These are phyloP conservation scores for Solanum sitiens DNA, from an alignment of 257 asterid species.

Conservation along the genomic window DNA sequence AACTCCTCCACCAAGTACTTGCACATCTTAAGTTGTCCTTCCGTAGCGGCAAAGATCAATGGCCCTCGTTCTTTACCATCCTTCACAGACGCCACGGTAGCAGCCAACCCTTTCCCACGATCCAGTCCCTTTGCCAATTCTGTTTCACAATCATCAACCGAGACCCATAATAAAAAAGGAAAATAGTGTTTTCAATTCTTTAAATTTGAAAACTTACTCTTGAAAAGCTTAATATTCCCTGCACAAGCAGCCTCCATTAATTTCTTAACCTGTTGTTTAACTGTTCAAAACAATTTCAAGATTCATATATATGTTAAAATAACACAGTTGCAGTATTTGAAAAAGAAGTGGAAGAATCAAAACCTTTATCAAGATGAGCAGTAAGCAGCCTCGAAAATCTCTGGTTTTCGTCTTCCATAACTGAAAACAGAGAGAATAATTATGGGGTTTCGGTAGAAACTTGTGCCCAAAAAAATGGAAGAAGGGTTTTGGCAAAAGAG, in stretches of 20 bases:
- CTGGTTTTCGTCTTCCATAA: neutral
- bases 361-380: slow-evolving; percentile 10
- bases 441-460: no score
- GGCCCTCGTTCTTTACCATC: slow-evolving; percentile 97
- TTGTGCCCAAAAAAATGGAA: neutral
- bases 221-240: slow-evolving; percentile 58
- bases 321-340: neutral
- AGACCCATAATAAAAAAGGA: neutral
- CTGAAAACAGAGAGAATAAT: neutral
- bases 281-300: slow-evolving; percentile 20
- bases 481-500: neutral
- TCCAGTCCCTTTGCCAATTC: slow-evolving; percentile 61
- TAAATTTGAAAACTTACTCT: slow-evolving; percentile 32
- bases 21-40: neutral
- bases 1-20: neutral
- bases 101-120: slow-evolving; percentile 67
- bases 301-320: neutral
- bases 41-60: slow-evolving; percentile 81
- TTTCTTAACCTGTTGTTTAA: slow-evolving; percentile 51
- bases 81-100: slow-evolving; percentile 50
- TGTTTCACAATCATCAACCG: slow-evolving; percentile 3
- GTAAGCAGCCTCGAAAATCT: neutral
- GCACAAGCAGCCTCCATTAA: slow-evolving; percentile 64
- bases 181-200: neutral
- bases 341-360: neutral